A percentile compares a stretch with the other conserved stretches of the same genome.
Evolutionary conservation across 2,329 filamentous ascomycete species (phyloP).

Genomic region (Talaromyces albobiverticillius): DNA sequence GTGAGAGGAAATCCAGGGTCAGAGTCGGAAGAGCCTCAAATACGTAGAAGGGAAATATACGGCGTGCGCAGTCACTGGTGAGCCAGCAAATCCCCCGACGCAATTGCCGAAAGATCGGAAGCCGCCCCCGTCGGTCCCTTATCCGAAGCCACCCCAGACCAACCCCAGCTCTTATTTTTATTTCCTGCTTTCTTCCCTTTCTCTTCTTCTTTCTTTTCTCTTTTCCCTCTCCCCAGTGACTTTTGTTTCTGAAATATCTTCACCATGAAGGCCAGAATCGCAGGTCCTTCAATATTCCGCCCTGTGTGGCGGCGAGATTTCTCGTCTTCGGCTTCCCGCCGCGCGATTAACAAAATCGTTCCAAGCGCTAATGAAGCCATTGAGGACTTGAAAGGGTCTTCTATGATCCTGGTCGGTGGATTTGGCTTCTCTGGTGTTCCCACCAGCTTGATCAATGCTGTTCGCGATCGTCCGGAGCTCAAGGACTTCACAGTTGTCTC

Average conservation of each 20-base stretch:
- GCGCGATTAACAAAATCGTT: slow-evolving; percentile 72
- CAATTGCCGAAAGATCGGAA: slow-evolving; percentile 10
- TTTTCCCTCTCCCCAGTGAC: not conserved
- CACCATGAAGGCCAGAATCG: slow-evolving; percentile 24
- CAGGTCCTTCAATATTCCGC: slow-evolving; percentile 28
- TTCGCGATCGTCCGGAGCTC: slow-evolving; percentile 58
- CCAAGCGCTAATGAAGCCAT: slow-evolving; percentile 68
- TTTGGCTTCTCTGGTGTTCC: slow-evolving; percentile 69
- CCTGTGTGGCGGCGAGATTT: slow-evolving; percentile 54
- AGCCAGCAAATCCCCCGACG: too few species aligned
- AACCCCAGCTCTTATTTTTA: not conserved
- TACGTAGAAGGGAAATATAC: too few species aligned
- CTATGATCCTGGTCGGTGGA: slow-evolving; percentile 70
- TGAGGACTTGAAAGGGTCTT: slow-evolving; percentile 67
- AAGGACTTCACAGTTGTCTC: slow-evolving; percentile 71
- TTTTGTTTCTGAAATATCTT: not conserved
- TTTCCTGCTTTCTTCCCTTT: not conserved
- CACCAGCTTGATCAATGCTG: slow-evolving; percentile 56
- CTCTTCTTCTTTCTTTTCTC: not conserved
- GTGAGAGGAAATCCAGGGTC: not conserved
- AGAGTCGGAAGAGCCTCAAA: too few species aligned
- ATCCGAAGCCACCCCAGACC: slow-evolving; percentile 8
- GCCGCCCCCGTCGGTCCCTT: slow-evolving; percentile 8
- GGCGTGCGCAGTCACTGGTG: too few species aligned
- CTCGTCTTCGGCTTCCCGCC: slow-evolving; percentile 60